These are phyloP conservation scores for Leishmania mexicana DNA, from an alignment of 208 protist species.

Conservation along the genomic window DNA sequence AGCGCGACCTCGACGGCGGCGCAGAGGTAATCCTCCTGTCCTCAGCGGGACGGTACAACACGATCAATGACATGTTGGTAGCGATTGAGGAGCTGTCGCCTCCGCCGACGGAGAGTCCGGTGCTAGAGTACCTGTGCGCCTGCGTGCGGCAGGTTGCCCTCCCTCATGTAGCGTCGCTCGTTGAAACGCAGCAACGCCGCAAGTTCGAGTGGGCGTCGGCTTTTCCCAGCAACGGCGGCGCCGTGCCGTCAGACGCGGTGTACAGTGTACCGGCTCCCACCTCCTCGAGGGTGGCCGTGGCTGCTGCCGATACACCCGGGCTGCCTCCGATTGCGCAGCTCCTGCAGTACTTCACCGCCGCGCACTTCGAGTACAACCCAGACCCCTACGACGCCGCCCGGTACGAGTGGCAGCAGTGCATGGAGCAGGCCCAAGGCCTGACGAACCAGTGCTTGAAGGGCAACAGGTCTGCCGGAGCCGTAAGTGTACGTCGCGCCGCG, in stretches of 20 bases:
- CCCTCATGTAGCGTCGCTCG: slow-evolving; percentile 51
- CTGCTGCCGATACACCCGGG: not conserved
- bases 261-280: slow-evolving; percentile 13
- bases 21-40: slow-evolving; percentile 71
- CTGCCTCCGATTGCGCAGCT: slow-evolving; percentile 33
- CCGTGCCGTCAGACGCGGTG: slow-evolving; percentile 13
- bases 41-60: slow-evolving; percentile 66
- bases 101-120: not conserved
- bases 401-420: slow-evolving; percentile 36
- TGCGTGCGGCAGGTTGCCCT: slow-evolving; percentile 41
- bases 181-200: slow-evolving; percentile 38
- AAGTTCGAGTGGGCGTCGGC: slow-evolving; percentile 10
- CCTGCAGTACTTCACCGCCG: slow-evolving; percentile 56
- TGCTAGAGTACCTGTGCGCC: slow-evolving; percentile 32
- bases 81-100: slow-evolving; percentile 45
- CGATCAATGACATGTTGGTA: slow-evolving; percentile 70
- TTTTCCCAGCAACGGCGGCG: slow-evolving; percentile 1
- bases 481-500: slow-evolving; percentile 1
- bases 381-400: slow-evolving; percentile 49
- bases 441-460: not conserved
- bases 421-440: slow-evolving; percentile 5
- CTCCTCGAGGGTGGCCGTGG: not conserved
- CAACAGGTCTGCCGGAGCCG: not conserved
- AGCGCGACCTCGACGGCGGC: slow-evolving; percentile 71
- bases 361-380: slow-evolving; percentile 56